Evolutionary conservation across 2,329 filamentous ascomycete species (phyloP), one percentile per base, ranked within the genome.

Genomic region (Neurospora sp.): DNA sequence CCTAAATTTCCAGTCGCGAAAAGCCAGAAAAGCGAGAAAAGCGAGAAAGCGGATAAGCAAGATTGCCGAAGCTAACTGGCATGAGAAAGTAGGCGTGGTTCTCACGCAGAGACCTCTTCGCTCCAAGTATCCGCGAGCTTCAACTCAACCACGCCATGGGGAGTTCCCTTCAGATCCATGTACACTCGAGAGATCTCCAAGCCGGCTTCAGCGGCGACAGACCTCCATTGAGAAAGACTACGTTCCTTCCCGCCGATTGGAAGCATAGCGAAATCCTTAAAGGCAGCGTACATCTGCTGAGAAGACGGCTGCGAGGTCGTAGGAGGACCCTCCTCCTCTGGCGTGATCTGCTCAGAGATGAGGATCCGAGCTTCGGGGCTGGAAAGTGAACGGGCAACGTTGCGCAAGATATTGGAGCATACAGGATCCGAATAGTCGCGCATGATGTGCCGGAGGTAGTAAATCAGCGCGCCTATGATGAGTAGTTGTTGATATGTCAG

Each of bases 391-490:
- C n/a, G 57, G 6, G 72, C 68, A 8, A 76, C 65, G 57, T 75
- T 75, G 40, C 52, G 41, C 33, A 76, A 71, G 38, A 75, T 74
- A n/a, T 66, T 70, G 36, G 38, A 67, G 2, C 69, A 68, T 1
- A 74, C 74, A 0, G 72, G 72, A 67, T 80, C 78, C 6, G 75
- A 75, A 69, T 78, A 80, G 67, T 79, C 75, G 68, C 79, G 78
- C 36, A 78, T 70, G 57, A 77, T 75, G 46, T 78, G 77, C n/a
- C 77, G 75, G 46, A 80, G 73, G 72, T 77, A 77, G 70, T 80
- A 80, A 19, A 77, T 69, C 10, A 76, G 71, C 4, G 78, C 78
- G 17, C 76, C 77, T 77, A 66, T 66, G 28, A 43, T 36, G 6
- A 11, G 37, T 38, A 11, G 37, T 38, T 36, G 15, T 41, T 6